Percentiles rank a stretch among this genome's conserved stretches.
Conservation (phyloP, 2,329 filamentous ascomycete genomes). For the Fusarium sp. region DNA sequence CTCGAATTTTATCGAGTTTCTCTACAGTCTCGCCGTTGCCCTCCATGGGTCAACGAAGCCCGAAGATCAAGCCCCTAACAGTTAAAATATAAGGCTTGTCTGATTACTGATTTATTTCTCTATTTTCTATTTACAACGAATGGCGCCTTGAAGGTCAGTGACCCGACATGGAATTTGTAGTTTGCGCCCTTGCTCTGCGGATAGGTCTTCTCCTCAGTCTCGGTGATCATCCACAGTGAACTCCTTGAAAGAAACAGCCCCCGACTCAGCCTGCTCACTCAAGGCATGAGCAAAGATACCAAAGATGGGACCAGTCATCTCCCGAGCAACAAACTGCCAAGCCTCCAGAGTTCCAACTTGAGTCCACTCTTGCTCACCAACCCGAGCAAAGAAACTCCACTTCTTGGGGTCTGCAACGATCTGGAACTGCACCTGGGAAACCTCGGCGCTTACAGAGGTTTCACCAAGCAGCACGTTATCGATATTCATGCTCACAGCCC, state of each 20-base stretch:
- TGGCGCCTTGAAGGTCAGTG: too few species aligned
- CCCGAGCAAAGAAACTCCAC: slow-evolving; percentile 5
- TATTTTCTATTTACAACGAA: too few species aligned
- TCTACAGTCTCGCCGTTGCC: too few species aligned
- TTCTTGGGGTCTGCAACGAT: slow-evolving; percentile 8
- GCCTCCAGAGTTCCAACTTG: slow-evolving; percentile 10
- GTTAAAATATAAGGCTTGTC: too few species aligned
- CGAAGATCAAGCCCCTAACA: too few species aligned
- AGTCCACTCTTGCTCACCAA: background rate
- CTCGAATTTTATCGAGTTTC: too few species aligned
- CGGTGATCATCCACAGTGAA: background rate
- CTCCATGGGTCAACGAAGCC: too few species aligned
- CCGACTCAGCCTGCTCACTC: background rate
- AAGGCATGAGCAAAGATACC: slow-evolving; percentile 12
- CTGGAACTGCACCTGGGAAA: background rate
- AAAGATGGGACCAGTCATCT: slow-evolving; percentile 26
- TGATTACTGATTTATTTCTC: too few species aligned
- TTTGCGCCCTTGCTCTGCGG: background rate
- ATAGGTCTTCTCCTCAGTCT: background rate
- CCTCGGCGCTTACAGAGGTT: background rate
- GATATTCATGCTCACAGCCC: background rate
- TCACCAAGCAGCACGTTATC: background rate
- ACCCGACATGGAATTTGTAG: background rate
- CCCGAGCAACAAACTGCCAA: slow-evolving; percentile 4
- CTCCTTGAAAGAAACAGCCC: background rate